These are phyloP conservation scores for Aspergillus novofumigatus DNA, from an alignment of 2,329 filamentous ascomycete species.

Conservation along the genomic window DNA sequence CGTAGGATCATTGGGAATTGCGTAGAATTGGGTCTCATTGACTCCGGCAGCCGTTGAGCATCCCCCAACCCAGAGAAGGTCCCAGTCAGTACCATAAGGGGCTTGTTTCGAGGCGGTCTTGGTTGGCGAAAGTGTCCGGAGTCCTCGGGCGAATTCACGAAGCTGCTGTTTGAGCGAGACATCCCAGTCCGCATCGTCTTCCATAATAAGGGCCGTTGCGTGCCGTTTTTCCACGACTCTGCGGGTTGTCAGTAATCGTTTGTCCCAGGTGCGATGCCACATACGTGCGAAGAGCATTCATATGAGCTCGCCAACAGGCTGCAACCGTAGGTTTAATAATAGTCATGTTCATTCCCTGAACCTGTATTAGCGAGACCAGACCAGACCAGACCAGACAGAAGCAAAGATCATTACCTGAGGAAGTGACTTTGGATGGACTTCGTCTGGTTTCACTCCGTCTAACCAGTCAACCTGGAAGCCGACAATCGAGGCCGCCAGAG, in stretches of 20 bases:
- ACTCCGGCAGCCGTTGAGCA: background rate
- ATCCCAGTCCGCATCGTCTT: conserved; percentile 59
- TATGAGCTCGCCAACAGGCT: conserved; percentile 41
- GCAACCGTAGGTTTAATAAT: conserved; percentile 27
- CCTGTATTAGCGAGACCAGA: conserved; percentile 1
- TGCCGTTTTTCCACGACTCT: conserved; percentile 46
- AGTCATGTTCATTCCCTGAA: conserved; percentile 11
- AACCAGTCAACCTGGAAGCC: conserved; percentile 44
- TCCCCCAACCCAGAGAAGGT: background rate
- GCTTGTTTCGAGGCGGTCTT: conserved; percentile 26
- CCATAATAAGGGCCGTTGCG: conserved; percentile 49
- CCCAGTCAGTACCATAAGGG: conserved; percentile 9
- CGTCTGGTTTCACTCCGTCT: conserved; percentile 40
- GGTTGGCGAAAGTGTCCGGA: conserved; percentile 27
- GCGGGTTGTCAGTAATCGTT: background rate
- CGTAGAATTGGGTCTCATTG: background rate
- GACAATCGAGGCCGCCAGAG: conserved; percentile 40
- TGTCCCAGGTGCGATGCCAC: background rate
- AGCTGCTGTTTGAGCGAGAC: conserved; percentile 49
- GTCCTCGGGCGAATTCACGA: conserved; percentile 30
- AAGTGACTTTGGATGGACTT: conserved; percentile 41
- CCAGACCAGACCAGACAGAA: background rate
- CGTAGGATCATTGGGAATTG: background rate
- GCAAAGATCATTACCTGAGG: conserved; percentile 25
- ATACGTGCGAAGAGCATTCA: conserved; percentile 34